Conservation (phyloP, 345 rosid species). For the Raphanus sativus region DNA sequence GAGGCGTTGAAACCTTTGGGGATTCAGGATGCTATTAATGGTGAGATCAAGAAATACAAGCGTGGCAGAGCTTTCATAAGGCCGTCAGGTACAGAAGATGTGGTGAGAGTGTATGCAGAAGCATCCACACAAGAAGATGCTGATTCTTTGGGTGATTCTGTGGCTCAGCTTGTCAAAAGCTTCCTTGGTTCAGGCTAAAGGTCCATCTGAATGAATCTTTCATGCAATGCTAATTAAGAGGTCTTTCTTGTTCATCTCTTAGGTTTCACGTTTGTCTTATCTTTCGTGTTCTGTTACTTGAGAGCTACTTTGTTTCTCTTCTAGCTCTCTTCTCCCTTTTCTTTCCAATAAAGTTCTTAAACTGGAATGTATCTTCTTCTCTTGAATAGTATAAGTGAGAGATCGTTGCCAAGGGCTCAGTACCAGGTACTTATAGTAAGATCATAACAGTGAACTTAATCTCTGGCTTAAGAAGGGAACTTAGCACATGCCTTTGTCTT, state of each 20-base stretch:
- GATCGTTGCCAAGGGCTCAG: slow-evolving; percentile 15
- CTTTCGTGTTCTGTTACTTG: slow-evolving; percentile 2
- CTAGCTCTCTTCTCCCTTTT: not conserved
- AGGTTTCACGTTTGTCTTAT: slow-evolving; percentile 3
- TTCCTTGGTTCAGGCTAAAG: slow-evolving; percentile 49
- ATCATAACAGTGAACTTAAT: slow-evolving; percentile 1
- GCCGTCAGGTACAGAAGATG: slow-evolving; percentile 96
- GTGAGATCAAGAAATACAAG: slow-evolving; percentile 61
- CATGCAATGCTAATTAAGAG: slow-evolving; percentile 2
- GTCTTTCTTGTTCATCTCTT: not conserved
- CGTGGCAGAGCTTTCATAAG: slow-evolving; percentile 78
- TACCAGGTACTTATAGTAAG: slow-evolving; percentile 17
- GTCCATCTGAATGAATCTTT: slow-evolving; percentile 3
- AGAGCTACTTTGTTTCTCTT: slow-evolving; percentile 1
- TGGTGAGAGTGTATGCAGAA: slow-evolving; percentile 87
- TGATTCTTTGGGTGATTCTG: slow-evolving; percentile 67
- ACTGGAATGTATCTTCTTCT: not conserved
- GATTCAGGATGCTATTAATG: slow-evolving; percentile 79
- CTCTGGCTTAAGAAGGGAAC: not conserved
- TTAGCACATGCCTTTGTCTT: slow-evolving; percentile 18
- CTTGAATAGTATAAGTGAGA: not conserved
- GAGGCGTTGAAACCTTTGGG: slow-evolving; percentile 72
- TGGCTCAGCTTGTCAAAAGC: slow-evolving; percentile 60
- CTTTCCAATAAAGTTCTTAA: slow-evolving; percentile 5
- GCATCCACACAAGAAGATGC: slow-evolving; percentile 83